These are phyloP conservation scores for Herpetospermum pedunculosum DNA, from an alignment of 306 rosid genomes.

Conservation along the genomic window DNA sequence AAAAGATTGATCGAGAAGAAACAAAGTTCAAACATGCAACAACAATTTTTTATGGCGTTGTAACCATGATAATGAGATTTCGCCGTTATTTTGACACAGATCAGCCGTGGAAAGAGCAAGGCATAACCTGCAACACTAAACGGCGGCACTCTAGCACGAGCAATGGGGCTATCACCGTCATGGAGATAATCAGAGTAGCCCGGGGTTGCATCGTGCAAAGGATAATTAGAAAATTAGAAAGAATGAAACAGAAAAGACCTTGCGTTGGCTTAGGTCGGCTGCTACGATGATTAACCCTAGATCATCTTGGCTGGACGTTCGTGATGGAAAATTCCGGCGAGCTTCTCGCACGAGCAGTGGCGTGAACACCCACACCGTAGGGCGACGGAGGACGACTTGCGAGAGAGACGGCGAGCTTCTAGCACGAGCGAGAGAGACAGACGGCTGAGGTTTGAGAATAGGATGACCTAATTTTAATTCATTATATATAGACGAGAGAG, in stretches of 20 bases:
- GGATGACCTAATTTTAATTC: no score
- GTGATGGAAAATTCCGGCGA: no score
- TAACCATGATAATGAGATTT: constrained; percentile 2
- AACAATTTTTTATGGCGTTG: neutral
- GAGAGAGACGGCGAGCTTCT: no score
- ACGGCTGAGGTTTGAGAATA: no score
- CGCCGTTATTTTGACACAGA: constrained; percentile 48
- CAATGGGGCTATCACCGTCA: constrained; percentile 52
- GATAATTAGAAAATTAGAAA: neutral
- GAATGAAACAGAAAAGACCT: neutral
- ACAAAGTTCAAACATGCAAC: neutral
- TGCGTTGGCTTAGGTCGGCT: no score
- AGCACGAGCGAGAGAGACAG: no score
- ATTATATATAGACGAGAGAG: no score
- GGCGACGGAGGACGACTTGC: no score
- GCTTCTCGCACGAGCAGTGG: no score
- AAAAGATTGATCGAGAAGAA: neutral
- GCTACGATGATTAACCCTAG: no score
- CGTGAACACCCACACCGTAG: no score
- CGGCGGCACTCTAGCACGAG: constrained; percentile 42
- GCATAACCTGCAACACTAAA: constrained; percentile 56
- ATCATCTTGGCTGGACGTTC: no score
- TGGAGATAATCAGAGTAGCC: constrained; percentile 30
- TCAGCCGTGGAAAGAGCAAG: constrained; percentile 24
- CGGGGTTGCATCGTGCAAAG: constrained; percentile 45